These are phyloP conservation scores for Gaertneriomyces sp. DNA, from an alignment of 192 early-diverging fungal species.

Conservation along the genomic window DNA sequence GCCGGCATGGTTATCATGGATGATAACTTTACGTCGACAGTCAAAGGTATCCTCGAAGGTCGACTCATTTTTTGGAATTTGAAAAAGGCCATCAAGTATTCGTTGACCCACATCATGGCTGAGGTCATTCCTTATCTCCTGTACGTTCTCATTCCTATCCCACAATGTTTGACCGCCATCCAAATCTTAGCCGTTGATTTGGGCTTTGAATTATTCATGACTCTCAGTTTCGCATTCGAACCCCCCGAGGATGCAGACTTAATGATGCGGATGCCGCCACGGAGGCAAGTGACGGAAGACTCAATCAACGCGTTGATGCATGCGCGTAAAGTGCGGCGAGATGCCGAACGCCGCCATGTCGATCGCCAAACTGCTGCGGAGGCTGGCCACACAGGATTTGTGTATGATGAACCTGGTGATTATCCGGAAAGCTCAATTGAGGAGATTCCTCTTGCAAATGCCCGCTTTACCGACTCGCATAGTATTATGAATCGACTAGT, in stretches of 20 bases:
- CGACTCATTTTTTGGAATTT: constrained; percentile 93
- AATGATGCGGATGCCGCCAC: constrained; percentile 80
- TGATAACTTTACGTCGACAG: constrained; percentile 93
- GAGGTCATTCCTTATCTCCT: constrained; percentile 85
- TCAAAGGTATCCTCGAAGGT: constrained; percentile 89
- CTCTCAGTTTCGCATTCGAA: constrained; percentile 91
- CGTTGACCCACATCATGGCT: constrained; percentile 83
- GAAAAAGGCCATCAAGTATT: constrained; percentile 93
- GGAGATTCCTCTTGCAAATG: constrained; percentile 15
- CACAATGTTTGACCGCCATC: constrained; percentile 80
- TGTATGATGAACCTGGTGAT: constrained; percentile 12
- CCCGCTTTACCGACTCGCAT: constrained; percentile 10
- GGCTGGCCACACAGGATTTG: constrained; percentile 16
- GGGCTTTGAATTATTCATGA: constrained; percentile 88
- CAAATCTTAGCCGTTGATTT: constrained; percentile 90
- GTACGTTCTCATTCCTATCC: constrained; percentile 85
- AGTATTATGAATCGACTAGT: constrained; percentile 19
- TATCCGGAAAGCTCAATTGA: constrained; percentile 3
- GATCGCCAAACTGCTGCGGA: constrained; percentile 5
- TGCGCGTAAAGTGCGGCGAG: constrained; percentile 6
- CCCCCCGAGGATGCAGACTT: constrained; percentile 65
- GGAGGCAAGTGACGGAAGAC: constrained; percentile 73
- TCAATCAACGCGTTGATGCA: constrained; percentile 20
- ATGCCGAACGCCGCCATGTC: constrained; percentile 5
- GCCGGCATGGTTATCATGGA: constrained; percentile 96